Percentiles rank a stretch among this genome's conserved stretches.
phyloP scores from a whole-genome alignment of 2,329 filamentous ascomycete genomes.

The Colletotrichum phormii region DNA sequence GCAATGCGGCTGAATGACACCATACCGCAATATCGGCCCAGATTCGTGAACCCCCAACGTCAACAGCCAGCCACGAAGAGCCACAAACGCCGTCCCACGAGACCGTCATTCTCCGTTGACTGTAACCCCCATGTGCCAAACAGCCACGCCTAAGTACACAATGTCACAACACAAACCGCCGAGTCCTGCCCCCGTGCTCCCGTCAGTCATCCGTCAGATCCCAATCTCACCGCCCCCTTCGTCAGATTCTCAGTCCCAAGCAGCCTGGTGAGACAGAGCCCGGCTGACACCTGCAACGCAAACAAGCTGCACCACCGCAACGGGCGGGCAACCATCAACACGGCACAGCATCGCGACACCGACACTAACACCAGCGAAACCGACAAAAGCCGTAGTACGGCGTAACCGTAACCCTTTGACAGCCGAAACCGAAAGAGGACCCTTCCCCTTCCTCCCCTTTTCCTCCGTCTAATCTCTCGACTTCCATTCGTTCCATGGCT shows the following conservation, averaged over 20 bases:
- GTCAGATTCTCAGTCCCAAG: neutral
- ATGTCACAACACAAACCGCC: neutral
- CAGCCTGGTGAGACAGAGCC: neutral
- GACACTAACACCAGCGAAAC: neutral
- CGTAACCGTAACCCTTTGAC: neutral
- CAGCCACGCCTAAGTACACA: neutral
- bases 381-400: neutral
- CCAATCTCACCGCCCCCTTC: neutral
- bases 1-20: neutral
- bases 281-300: constrained; percentile 13
- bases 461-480: neutral
- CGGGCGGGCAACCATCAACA: neutral
- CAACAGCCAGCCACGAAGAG: neutral
- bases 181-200: neutral
- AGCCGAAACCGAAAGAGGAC: neutral
- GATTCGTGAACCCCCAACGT: neutral
- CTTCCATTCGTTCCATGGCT: neutral
- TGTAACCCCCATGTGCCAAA: neutral
- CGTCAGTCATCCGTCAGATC: neutral
- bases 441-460: neutral
- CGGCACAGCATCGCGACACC: neutral
- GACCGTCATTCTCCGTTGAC: neutral
- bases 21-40: neutral
- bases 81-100: constrained; percentile 1
- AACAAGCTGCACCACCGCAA: neutral